Evolutionary conservation across 495 filamentous ascomycete species (phyloP).

Genomic region (Talaromyces wortmannii): DNA sequence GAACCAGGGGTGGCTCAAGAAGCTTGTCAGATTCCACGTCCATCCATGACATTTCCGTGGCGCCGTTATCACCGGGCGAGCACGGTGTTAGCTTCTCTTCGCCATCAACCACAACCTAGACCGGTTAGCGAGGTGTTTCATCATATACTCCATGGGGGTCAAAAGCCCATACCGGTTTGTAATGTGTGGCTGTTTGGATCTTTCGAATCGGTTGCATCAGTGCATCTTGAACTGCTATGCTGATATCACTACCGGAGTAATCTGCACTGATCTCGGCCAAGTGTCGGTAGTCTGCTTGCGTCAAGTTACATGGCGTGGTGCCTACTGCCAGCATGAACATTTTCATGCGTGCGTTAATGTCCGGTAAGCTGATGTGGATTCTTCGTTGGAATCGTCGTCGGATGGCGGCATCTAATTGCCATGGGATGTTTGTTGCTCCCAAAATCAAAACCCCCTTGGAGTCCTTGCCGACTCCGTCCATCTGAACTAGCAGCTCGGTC

Average conservation of each 20-base stretch:
- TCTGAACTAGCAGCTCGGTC: conserved; percentile 96
- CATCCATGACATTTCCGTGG: conserved; percentile 91
- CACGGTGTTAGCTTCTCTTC: conserved; percentile 80
- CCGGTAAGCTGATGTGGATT: conserved; percentile 91
- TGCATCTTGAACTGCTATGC: conserved; percentile 93
- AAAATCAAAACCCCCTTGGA: conserved; percentile 90
- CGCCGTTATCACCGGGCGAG: conserved; percentile 80
- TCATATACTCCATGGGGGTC: no score
- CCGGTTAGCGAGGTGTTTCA: no score
- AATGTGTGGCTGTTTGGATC: conserved; percentile 97
- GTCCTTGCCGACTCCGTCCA: conserved; percentile 97
- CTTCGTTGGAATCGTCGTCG: conserved; percentile 91
- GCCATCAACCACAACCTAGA: conserved; percentile 67
- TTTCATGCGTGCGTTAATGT: conserved; percentile 79
- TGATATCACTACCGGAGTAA: conserved; percentile 94
- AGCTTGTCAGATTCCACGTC: conserved; percentile 74
- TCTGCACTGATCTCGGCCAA: conserved; percentile 74
- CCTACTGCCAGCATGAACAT: conserved; percentile 97
- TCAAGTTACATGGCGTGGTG: conserved; percentile 80
- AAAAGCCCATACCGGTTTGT: conserved; percentile 66
- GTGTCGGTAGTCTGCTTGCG: conserved; percentile 66
- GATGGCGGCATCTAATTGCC: conserved; percentile 98
- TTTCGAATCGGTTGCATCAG: conserved; percentile 96
- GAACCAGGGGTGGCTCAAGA: conserved; percentile 74
- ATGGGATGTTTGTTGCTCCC: conserved; percentile 97